These are phyloP conservation scores for Cyberlindnera americana DNA, from an alignment of 805 yeast genomes.

Conservation along the genomic window DNA sequence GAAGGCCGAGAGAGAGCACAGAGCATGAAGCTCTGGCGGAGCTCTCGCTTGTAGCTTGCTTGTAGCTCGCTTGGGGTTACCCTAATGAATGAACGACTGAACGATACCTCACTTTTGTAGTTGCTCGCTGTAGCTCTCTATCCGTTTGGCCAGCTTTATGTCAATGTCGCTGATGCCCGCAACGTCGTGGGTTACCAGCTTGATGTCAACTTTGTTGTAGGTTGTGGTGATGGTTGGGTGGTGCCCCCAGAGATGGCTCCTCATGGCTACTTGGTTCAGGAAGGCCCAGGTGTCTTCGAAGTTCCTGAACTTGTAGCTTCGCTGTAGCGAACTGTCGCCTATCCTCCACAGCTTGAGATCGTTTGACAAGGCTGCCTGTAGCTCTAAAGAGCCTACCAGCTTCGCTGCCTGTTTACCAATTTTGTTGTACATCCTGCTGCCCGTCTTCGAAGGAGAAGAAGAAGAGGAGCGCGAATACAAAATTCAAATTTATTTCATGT, in stretches of 20 bases:
- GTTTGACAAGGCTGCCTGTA: slow-evolving; percentile 20
- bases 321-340: slow-evolving; percentile 23
- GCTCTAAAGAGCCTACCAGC: slow-evolving; percentile 25
- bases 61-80: neutral
- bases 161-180: slow-evolving; percentile 53
- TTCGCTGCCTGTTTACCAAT: slow-evolving; percentile 31
- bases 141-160: slow-evolving; percentile 49
- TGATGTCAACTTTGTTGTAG: slow-evolving; percentile 53
- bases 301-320: slow-evolving; percentile 41
- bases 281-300: slow-evolving; percentile 66
- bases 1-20: slow-evolving; percentile 19
- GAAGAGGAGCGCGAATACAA: slow-evolving; percentile 1
- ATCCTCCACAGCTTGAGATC: slow-evolving; percentile 28
- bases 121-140: slow-evolving; percentile 39
- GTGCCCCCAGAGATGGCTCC: slow-evolving; percentile 57
- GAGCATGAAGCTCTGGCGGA: slow-evolving; percentile 5
- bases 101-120: neutral
- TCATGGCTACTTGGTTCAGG: slow-evolving; percentile 51
- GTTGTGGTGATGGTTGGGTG: slow-evolving; percentile 68
- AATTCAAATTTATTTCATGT: neutral
- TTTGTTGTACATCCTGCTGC: slow-evolving; percentile 42
- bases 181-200: slow-evolving; percentile 64
- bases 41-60: neutral
- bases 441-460: too few relatives aligned
- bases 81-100: neutral